Evolutionary conservation across 2,329 filamentous ascomycete genomes (phyloP).

Genomic region (Botrytis squamosa): DNA sequence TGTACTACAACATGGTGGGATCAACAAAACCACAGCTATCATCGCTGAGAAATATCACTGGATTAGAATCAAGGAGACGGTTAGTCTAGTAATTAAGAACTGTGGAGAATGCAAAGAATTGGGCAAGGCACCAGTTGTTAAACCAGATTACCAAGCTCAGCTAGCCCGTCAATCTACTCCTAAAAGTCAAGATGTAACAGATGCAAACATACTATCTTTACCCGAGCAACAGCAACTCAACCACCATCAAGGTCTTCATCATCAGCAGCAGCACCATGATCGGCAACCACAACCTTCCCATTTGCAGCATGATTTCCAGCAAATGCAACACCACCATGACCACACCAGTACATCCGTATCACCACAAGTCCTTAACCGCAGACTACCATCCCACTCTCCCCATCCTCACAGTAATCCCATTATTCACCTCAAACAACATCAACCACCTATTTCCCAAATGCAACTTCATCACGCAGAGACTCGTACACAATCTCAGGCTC

Average conservation of each 20-base stretch:
- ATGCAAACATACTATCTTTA: conserved; percentile 33
- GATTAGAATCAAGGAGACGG: conserved; percentile 97
- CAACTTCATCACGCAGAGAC: conserved; percentile 19
- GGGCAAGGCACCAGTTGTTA: conserved; percentile 53
- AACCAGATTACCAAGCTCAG: conserved; percentile 26
- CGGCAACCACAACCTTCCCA: neutral
- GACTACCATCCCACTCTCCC: conserved; percentile 28
- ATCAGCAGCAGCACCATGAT: conserved; percentile 1
- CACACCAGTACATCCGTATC: conserved; percentile 33
- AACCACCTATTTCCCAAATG: conserved; percentile 21
- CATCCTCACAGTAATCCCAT: conserved; percentile 11
- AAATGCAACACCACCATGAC: conserved; percentile 19
- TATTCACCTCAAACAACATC: conserved; percentile 17
- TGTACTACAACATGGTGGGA: conserved; percentile 76
- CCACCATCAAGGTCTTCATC: neutral
- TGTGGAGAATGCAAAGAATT: conserved; percentile 86
- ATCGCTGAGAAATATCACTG: conserved; percentile 96
- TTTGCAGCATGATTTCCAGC: conserved; percentile 17
- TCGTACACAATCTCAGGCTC: conserved; percentile 3
- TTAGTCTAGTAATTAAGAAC: conserved; percentile 89
- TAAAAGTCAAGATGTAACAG: conserved; percentile 23
- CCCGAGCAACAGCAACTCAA: conserved; percentile 19
- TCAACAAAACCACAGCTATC: conserved; percentile 95
- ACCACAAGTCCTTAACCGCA: conserved; percentile 37
- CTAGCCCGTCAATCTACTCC: conserved; percentile 19